phyloP scores from a whole-genome alignment of 495 filamentous ascomycete species.

The Ascodesmis nigricans region DNA sequence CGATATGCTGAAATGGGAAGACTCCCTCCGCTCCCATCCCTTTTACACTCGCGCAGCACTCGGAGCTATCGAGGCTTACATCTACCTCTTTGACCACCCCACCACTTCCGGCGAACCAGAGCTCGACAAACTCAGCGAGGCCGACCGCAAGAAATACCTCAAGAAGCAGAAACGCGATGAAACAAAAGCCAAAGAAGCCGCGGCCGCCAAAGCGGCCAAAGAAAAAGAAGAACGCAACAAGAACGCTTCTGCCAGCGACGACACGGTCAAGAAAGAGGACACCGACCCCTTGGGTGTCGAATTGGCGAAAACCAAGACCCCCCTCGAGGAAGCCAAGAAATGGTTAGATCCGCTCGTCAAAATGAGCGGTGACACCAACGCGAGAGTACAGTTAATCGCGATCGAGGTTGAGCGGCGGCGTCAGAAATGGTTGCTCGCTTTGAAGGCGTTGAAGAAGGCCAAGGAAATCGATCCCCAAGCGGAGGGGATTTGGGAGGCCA shows the following conservation, averaged over 20 bases:
- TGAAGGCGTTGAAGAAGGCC: conserved; percentile 64
- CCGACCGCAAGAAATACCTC: conserved; percentile 71
- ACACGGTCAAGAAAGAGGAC: conserved; percentile 52
- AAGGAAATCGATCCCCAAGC: conserved; percentile 43
- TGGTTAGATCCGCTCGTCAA: conserved; percentile 63
- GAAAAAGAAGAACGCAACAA: conserved; percentile 51
- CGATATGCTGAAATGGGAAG: conserved; percentile 93
- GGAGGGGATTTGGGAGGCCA: conserved; percentile 58
- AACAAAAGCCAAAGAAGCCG: conserved; percentile 54
- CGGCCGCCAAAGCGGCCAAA: conserved; percentile 46
- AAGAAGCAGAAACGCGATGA: conserved; percentile 93
- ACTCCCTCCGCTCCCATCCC: conserved; percentile 69
- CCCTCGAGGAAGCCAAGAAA: conserved; percentile 68
- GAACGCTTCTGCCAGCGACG: conserved; percentile 28
- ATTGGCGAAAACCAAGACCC: conserved; percentile 56
- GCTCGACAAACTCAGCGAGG: conserved; percentile 34
- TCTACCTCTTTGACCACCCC: conserved; percentile 58
- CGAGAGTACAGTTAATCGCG: conserved; percentile 59
- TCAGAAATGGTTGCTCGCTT: conserved; percentile 53
- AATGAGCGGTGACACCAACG: conserved; percentile 46
- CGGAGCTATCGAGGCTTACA: conserved; percentile 56
- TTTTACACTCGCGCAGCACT: conserved; percentile 79
- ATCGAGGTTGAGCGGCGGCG: conserved; percentile 74
- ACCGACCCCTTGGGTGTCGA: conserved; percentile 62
- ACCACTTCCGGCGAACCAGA: conserved; percentile 29